phyloP scores from a whole-genome alignment of 768 basidiomycete genomes.

The Collybia mongolica region DNA sequence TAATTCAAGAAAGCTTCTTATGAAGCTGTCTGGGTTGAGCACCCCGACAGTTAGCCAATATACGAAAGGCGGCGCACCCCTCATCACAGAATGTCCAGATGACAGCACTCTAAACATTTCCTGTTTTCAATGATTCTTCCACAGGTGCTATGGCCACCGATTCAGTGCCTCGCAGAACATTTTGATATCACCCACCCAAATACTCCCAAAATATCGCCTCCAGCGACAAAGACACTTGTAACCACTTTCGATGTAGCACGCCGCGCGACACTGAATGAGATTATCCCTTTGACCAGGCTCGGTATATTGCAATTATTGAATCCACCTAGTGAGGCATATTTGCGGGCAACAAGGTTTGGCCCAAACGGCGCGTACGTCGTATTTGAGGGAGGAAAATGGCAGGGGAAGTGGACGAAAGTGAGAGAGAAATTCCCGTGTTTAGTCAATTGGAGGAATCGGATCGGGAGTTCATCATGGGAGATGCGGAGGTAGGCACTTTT shows the following conservation, averaged over 20 bases:
- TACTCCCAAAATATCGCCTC: conserved; percentile 29
- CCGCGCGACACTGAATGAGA: too few species aligned
- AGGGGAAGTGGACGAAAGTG: conserved; percentile 22
- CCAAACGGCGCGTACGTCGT: conserved; percentile 16
- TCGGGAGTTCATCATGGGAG: conserved; percentile 1
- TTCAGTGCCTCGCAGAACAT: conserved; percentile 38
- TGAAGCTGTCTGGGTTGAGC: conserved; percentile 36
- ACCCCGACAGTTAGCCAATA: conserved; percentile 31
- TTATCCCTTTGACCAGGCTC: too few species aligned
- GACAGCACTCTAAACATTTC: conserved; percentile 33
- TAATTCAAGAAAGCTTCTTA: conserved; percentile 27
- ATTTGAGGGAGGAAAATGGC: conserved; percentile 27
- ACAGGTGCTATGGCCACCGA: conserved; percentile 31
- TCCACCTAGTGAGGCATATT: conserved; percentile 29
- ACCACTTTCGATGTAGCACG: conserved; percentile 3
- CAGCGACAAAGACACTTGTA: conserved; percentile 17
- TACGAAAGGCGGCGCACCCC: conserved; percentile 28
- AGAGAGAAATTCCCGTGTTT: conserved; percentile 18
- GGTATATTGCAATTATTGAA: conserved; percentile 18
- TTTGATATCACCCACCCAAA: conserved; percentile 39
- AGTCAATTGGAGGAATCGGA: conserved; percentile 10
- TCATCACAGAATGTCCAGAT: conserved; percentile 22
- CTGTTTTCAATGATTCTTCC: conserved; percentile 36
- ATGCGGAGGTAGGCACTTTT: not conserved
- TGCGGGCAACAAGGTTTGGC: conserved; percentile 23